Evolutionary conservation across 2,329 filamentous ascomycete species (phyloP).

Genomic region (Aspergillus costaricaensis): DNA sequence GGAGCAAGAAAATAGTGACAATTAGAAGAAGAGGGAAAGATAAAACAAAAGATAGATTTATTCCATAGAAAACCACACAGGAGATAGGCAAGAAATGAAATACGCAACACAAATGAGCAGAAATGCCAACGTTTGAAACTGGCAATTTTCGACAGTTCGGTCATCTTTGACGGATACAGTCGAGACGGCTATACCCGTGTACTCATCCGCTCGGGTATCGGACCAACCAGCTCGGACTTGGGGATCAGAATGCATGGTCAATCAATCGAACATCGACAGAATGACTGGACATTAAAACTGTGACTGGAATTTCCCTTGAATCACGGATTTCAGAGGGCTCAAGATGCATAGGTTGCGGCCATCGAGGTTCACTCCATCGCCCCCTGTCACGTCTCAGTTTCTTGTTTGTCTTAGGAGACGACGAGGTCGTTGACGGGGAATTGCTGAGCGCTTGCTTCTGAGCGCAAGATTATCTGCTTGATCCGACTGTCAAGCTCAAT

Average conservation of each 20-base stretch:
- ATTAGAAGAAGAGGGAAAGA: not conserved
- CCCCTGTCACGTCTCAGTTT: not conserved
- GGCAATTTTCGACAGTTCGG: not conserved
- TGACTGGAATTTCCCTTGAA: not conserved
- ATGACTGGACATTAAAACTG: not conserved
- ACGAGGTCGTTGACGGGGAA: not conserved
- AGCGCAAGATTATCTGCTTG: not conserved
- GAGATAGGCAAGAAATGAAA: not conserved
- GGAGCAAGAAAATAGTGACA: not conserved
- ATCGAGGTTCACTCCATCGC: not conserved
- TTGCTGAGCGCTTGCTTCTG: not conserved
- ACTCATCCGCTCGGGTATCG: conserved; percentile 5
- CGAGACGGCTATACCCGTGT: conserved; percentile 1
- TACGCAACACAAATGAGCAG: not conserved
- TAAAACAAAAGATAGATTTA: not conserved
- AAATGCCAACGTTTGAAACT: not conserved
- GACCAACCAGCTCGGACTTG: not conserved
- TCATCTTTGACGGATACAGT: not conserved
- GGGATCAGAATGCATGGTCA: not conserved
- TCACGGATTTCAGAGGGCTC: not conserved
- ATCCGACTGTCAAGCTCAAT: not conserved
- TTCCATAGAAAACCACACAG: not conserved
- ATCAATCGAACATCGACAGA: not conserved
- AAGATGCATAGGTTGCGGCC: not conserved
- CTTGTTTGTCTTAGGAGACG: not conserved